Conservation (phyloP, 805 yeast species). For the Lachancea quebecensis region DNA sequence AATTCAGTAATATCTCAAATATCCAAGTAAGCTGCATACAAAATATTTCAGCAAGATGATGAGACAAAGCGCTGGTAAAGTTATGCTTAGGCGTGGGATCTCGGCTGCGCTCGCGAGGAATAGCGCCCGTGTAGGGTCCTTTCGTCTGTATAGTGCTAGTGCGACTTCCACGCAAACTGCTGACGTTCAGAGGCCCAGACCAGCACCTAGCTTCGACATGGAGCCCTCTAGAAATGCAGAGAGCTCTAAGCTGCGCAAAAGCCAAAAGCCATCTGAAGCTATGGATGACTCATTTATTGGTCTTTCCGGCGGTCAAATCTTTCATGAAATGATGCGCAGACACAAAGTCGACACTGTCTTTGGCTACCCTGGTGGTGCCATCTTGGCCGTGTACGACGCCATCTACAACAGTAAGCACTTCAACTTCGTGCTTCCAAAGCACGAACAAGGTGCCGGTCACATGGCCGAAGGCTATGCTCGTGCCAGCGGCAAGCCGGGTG, state of each 20-base stretch:
- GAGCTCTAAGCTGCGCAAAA: constrained; percentile 9
- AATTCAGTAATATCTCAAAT: too few species aligned
- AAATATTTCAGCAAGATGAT: constrained; percentile 11
- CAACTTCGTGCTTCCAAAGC: constrained; percentile 87
- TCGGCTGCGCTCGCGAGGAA: constrained; percentile 4
- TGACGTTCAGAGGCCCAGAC: constrained; percentile 25
- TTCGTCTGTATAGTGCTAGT: constrained; percentile 9
- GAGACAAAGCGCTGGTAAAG: constrained; percentile 18
- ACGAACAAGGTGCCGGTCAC: constrained; percentile 99
- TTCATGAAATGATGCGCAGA: constrained; percentile 97
- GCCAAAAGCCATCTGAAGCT: not conserved
- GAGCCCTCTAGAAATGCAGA: constrained; percentile 13
- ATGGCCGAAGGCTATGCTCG: constrained; percentile 99
- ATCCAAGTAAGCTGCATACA: not conserved
- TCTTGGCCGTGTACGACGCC: constrained; percentile 95
- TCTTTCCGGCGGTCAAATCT: constrained; percentile 95
- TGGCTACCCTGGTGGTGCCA: constrained; percentile 99
- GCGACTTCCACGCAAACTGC: constrained; percentile 11
- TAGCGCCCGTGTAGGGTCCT: not conserved
- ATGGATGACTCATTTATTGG: constrained; percentile 91
- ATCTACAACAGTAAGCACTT: constrained; percentile 85
- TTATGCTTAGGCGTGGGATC: constrained; percentile 6
- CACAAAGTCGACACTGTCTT: constrained; percentile 93
- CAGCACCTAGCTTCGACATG: constrained; percentile 33
- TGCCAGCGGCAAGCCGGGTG: constrained; percentile 94